Evolutionary conservation across 176 grass and related monocot species (phyloP).

Genomic region (Themeda triandra): DNA sequence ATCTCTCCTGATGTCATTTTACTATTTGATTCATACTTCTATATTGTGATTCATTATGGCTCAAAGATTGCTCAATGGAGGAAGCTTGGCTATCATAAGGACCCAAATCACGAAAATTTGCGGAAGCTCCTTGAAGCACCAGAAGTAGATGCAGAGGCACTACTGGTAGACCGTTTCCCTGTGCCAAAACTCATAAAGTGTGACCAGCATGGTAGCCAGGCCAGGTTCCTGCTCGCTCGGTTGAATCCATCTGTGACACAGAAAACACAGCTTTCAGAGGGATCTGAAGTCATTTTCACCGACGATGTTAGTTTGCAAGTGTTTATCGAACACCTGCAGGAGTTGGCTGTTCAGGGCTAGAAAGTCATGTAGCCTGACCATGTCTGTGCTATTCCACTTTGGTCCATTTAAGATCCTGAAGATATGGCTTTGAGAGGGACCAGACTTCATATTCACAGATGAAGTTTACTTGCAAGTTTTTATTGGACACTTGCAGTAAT

Average conservation of each 20-base stretch:
- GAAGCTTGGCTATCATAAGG: slow-evolving; percentile 87
- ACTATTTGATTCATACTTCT: slow-evolving; percentile 94
- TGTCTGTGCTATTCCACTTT: slow-evolving; percentile 58
- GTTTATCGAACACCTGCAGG: slow-evolving; percentile 99
- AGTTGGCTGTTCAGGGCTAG: slow-evolving; percentile 87
- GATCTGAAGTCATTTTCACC: slow-evolving; percentile 87
- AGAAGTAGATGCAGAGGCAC: slow-evolving; percentile 70
- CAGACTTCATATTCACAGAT: slow-evolving; percentile 50
- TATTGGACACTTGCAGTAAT: slow-evolving; percentile 89
- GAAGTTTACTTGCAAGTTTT: slow-evolving; percentile 84
- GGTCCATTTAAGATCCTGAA: slow-evolving; percentile 67
- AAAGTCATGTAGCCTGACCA: slow-evolving; percentile 44
- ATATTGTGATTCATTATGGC: slow-evolving; percentile 93
- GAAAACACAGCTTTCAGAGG: slow-evolving; percentile 83
- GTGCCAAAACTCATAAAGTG: slow-evolving; percentile 93
- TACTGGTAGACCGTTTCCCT: slow-evolving; percentile 66
- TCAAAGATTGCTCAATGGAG: slow-evolving; percentile 98
- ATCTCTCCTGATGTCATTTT: slow-evolving; percentile 96
- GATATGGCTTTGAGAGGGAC: slow-evolving; percentile 54
- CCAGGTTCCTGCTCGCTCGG: slow-evolving; percentile 83
- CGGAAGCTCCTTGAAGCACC: slow-evolving; percentile 91
- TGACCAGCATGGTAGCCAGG: slow-evolving; percentile 94
- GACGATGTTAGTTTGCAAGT: slow-evolving; percentile 95
- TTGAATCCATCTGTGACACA: slow-evolving; percentile 98
- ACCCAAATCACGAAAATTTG: slow-evolving; percentile 81